These are phyloP conservation scores for Aspergillus incahuasiensis DNA, from an alignment of 495 filamentous ascomycete genomes.

Conservation along the genomic window DNA sequence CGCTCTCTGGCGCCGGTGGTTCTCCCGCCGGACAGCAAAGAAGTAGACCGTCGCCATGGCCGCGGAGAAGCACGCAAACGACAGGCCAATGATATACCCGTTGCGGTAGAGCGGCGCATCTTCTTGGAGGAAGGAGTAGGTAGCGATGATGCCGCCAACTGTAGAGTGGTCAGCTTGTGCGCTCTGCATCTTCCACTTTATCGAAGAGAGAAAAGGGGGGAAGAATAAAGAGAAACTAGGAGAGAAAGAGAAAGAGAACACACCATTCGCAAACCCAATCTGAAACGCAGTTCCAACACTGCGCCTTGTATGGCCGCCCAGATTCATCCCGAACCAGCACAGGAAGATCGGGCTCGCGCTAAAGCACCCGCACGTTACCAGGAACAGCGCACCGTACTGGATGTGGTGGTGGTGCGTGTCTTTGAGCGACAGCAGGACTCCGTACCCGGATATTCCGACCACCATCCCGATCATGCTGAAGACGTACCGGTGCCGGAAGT, in stretches of 20 bases:
- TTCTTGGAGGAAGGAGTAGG: conserved; percentile 64
- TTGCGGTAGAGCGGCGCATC: conserved; percentile 66
- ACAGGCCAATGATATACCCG: conserved; percentile 71
- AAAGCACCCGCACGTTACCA: conserved; percentile 53
- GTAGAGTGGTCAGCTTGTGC: neutral
- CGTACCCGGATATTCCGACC: conserved; percentile 61
- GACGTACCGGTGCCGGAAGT: conserved; percentile 63
- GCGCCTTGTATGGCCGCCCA: conserved; percentile 72
- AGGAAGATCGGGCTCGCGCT: conserved; percentile 67
- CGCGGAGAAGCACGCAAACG: conserved; percentile 60
- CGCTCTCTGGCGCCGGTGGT: conserved; percentile 1
- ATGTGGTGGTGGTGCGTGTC: conserved; percentile 47
- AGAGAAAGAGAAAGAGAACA: neutral
- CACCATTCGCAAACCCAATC: conserved; percentile 76
- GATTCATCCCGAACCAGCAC: conserved; percentile 87
- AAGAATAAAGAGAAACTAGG: too few species aligned
- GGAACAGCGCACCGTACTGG: conserved; percentile 64
- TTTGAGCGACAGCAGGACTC: conserved; percentile 58
- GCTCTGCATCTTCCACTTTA: too few species aligned
- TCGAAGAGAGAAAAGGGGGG: too few species aligned
- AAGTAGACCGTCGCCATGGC: conserved; percentile 56
- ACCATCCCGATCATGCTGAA: conserved; percentile 59
- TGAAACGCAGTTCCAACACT: conserved; percentile 77
- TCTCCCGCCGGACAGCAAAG: conserved; percentile 52
- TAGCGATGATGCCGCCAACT: conserved; percentile 75